These are phyloP conservation scores for Populus davidiana DNA, from an alignment of 345 rosid genomes.

Conservation along the genomic window DNA sequence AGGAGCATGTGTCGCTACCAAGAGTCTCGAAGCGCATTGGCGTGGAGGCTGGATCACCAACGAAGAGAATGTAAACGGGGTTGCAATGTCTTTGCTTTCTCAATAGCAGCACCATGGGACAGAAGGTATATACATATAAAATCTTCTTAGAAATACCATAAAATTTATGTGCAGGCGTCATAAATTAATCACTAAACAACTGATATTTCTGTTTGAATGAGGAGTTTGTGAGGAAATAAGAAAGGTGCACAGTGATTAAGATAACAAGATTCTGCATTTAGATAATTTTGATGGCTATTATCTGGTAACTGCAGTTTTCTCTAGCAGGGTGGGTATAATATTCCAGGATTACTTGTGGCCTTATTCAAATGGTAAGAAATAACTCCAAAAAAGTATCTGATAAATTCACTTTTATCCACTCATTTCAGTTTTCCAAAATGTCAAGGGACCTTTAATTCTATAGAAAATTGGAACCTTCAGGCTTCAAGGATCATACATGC, in stretches of 20 bases:
- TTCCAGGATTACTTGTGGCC: neutral
- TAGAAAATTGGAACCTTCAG: neutral
- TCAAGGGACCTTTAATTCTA: neutral
- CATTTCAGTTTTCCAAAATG: neutral
- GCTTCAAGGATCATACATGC: neutral
- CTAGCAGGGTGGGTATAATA: neutral
- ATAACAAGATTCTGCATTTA: neutral
- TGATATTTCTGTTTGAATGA: neutral
- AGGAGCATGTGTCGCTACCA: conserved; percentile 27
- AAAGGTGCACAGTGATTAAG: neutral
- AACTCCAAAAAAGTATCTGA: neutral
- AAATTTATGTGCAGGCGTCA: no score
- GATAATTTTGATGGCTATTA: neutral
- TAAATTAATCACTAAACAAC: neutral
- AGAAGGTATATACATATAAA: no score
- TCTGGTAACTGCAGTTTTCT: neutral
- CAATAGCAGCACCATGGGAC: neutral
- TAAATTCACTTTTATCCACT: neutral
- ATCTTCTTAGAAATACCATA: neutral
- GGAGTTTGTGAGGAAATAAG: neutral
- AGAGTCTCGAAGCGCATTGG: conserved; percentile 21
- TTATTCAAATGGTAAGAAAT: no score
- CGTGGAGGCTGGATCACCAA: conserved; percentile 32
- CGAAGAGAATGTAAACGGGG: conserved; percentile 27
- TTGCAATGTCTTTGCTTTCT: conserved; percentile 22